A percentile compares a stretch with the other conserved stretches of the same genome.
Conservation (phyloP, 139 green algal species). For the Chlamydomonas eustigma region DNA sequence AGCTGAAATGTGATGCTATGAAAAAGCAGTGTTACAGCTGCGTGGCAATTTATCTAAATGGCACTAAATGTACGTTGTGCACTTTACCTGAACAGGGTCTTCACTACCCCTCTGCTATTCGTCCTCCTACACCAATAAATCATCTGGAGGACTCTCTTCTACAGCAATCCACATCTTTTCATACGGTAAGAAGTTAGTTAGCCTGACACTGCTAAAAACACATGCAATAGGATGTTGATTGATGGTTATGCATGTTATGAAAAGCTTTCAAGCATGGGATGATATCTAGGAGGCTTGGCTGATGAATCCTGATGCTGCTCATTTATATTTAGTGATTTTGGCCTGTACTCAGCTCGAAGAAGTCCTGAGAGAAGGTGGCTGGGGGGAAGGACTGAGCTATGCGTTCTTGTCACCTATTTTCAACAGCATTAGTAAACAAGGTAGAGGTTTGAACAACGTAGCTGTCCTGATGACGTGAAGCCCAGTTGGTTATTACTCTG, state of each 20-base stretch:
- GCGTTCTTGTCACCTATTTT: slow-evolving; percentile 55
- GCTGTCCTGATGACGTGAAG: too few relatives aligned
- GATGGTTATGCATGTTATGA: neutral
- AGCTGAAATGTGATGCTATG: neutral
- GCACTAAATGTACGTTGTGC: neutral
- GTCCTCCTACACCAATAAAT: neutral
- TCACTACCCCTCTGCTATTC: neutral
- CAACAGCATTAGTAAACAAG: slow-evolving; percentile 50
- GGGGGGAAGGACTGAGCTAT: slow-evolving; percentile 35
- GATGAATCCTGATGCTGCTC: neutral
- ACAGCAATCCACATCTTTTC: neutral
- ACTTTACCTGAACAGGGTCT: neutral
- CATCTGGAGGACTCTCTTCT: neutral
- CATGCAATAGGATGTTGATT: neutral
- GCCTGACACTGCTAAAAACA: neutral
- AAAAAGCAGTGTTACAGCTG: neutral
- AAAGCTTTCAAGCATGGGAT: neutral
- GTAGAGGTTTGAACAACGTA: too few relatives aligned
- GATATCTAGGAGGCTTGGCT: neutral
- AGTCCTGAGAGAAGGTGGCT: neutral
- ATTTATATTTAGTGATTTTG: too few relatives aligned
- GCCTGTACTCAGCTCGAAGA: neutral
- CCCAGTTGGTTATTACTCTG: too few relatives aligned
- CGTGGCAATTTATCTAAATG: neutral
- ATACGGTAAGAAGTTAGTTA: neutral